These are phyloP conservation scores for Aspergillus bertholletiae DNA, from an alignment of 495 filamentous ascomycete species.

Conservation along the genomic window DNA sequence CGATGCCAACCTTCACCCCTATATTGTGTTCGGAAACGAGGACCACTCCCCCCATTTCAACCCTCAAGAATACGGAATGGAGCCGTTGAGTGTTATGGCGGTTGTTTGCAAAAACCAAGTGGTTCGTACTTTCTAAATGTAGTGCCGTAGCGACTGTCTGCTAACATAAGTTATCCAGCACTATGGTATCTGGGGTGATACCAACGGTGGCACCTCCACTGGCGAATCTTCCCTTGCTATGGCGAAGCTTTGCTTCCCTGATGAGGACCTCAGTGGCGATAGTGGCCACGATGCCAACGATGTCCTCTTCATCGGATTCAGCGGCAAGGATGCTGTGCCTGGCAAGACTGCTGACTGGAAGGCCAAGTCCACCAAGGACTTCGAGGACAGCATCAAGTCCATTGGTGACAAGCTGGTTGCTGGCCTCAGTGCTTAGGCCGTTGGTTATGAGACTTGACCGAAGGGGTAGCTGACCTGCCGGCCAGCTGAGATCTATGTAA, in stretches of 20 bases:
- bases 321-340: slow-evolving; percentile 44
- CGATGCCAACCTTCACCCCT: slow-evolving; percentile 59
- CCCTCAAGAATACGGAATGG: slow-evolving; percentile 47
- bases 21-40: slow-evolving; percentile 63
- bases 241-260: slow-evolving; percentile 54
- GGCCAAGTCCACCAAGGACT: slow-evolving; percentile 36
- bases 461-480: too few species aligned
- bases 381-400: slow-evolving; percentile 45
- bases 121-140: slow-evolving; percentile 23
- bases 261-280: slow-evolving; percentile 40
- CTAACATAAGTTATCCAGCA: slow-evolving; percentile 27
- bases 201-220: slow-evolving; percentile 51
- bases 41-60: slow-evolving; percentile 35
- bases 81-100: slow-evolving; percentile 60
- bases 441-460: too few species aligned
- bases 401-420: slow-evolving; percentile 43
- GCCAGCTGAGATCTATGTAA: too few species aligned
- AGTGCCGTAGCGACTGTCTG: not conserved
- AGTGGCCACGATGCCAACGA: slow-evolving; percentile 46
- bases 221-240: slow-evolving; percentile 57
- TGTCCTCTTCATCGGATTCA: slow-evolving; percentile 56
- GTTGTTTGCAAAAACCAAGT: slow-evolving; percentile 57
- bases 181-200: slow-evolving; percentile 68
- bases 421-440: slow-evolving; percentile 5
- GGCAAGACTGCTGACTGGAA: slow-evolving; percentile 49